Evolutionary conservation across 306 rosid genomes (phyloP), one percentile per base, ranked within the genome.

Genomic region (Prunus armeniaca): DNA sequence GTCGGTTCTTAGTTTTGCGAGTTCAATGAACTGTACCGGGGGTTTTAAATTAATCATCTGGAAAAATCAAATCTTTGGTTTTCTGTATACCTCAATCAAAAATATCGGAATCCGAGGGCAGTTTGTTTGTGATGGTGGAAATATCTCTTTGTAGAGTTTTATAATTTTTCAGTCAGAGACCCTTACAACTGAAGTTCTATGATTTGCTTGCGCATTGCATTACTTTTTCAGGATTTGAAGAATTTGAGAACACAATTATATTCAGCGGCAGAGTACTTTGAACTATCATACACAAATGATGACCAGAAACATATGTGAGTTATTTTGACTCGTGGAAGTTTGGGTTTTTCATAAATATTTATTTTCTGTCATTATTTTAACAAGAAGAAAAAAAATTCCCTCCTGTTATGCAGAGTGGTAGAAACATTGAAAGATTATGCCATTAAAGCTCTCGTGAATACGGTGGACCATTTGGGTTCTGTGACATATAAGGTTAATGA

Each of bases 401-500:
- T 62, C 9, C 73, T 38, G 12, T 74, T 74, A 22, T 76, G 85
- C 83, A 96, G 99, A 57, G 97, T 92, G 82, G 91, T 96, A 64
- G 99, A 96, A 71, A 92, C 98, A 18, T 82, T 96, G 89, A 92
- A 91, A 83, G 99, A 96, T 81, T 96, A 96, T 84, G 93, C 99
- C 64, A 86, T 93, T 66, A 96, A 96, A 82, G 99, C 99, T 57
- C 89, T 96, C 51, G 99, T 96, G 73, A 96, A 92, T 88, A 96
- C 99, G 4, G 99, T 96, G 86, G 99, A 96, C 82, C 99, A 96
- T 82, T 82, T 96, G 81, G 99, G 99, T 76, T 92, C 99, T 71
- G 98, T 88, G 81, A 88, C 97, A 61, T 96, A 88, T 75, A 96
- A 96, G 86, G 98, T 96, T 60, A 91, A 86, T 32, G 98, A 92